These are phyloP conservation scores for Penicillium paradoxum DNA, from an alignment of 495 filamentous ascomycete species.

Conservation along the genomic window DNA sequence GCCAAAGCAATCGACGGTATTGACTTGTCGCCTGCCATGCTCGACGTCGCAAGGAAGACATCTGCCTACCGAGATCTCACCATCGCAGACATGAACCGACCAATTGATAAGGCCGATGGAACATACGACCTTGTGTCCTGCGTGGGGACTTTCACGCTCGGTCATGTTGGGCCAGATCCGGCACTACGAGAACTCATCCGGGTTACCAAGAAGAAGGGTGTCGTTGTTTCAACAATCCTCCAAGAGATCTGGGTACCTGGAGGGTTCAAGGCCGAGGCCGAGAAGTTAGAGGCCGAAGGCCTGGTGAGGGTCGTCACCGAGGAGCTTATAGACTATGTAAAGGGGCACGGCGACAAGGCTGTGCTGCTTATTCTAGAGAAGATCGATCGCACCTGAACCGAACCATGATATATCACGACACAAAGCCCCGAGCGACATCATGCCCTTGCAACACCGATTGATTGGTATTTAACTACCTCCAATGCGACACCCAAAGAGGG, in stretches of 20 bases:
- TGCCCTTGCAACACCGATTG: background rate
- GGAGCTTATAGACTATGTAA: conserved; percentile 37
- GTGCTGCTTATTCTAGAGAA: conserved; percentile 32
- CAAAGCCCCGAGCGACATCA: conserved; percentile 1
- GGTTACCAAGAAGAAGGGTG: conserved; percentile 30
- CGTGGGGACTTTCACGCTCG: conserved; percentile 43
- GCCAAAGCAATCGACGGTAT: conserved; percentile 36
- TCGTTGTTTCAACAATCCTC: conserved; percentile 43
- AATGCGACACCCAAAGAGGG: background rate
- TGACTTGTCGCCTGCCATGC: conserved; percentile 41
- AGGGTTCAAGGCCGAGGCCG: conserved; percentile 38
- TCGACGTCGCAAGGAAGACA: conserved; percentile 34
- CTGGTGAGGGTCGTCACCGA: conserved; percentile 27
- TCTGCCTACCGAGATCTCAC: conserved; percentile 38
- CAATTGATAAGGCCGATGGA: conserved; percentile 23
- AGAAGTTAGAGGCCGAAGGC: conserved; percentile 27
- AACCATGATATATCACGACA: background rate
- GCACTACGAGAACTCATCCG: conserved; percentile 39
- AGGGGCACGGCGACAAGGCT: conserved; percentile 35
- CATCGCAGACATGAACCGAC: conserved; percentile 34
- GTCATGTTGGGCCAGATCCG: conserved; percentile 43
- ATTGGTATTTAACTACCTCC: conserved; percentile 3
- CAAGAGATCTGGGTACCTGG: conserved; percentile 35
- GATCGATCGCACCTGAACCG: conserved; percentile 17
- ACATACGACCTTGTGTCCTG: conserved; percentile 44